phyloP scores from a whole-genome alignment of 345 rosid genomes.

The Linum usitatissimum region DNA sequence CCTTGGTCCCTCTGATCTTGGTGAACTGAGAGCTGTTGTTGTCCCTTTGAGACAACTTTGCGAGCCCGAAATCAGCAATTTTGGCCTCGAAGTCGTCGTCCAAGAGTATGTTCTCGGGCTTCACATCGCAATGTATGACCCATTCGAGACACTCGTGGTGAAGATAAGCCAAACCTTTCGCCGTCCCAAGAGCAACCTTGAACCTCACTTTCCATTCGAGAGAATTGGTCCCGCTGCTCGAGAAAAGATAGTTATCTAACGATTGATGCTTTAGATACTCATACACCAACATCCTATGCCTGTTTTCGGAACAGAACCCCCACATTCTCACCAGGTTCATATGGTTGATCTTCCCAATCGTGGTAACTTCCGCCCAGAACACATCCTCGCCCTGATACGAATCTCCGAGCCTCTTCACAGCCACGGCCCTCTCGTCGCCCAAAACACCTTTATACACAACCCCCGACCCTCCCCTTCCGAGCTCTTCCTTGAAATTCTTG shows the following conservation, averaged over 20 bases:
- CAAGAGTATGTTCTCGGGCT: constrained; percentile 7
- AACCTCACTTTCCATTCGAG: constrained; percentile 5
- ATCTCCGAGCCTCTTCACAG: constrained; percentile 5
- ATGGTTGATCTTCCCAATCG: constrained; percentile 8
- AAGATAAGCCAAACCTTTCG: constrained; percentile 7
- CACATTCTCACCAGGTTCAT: constrained; percentile 7
- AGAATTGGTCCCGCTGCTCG: background rate
- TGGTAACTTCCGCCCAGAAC: constrained; percentile 11
- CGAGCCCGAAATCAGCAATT: constrained; percentile 9
- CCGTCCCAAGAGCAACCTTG: background rate
- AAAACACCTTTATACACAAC: background rate
- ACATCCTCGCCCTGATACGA: constrained; percentile 1
- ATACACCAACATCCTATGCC: constrained; percentile 4
- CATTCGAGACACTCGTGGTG: constrained; percentile 8
- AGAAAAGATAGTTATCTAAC: constrained; percentile 4
- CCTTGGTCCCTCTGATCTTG: constrained; percentile 28
- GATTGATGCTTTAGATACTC: constrained; percentile 2
- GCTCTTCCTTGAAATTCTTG: constrained; percentile 22
- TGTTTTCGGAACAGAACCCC: constrained; percentile 8
- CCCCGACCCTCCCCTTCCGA: constrained; percentile 10
- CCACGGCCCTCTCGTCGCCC: constrained; percentile 1
- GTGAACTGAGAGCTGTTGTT: constrained; percentile 13
- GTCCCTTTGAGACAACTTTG: constrained; percentile 14
- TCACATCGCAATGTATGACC: constrained; percentile 8
- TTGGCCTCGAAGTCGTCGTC: constrained; percentile 6